Conservation (phyloP, 2,329 filamentous ascomycete genomes). For the Emergomyces orientalis region DNA sequence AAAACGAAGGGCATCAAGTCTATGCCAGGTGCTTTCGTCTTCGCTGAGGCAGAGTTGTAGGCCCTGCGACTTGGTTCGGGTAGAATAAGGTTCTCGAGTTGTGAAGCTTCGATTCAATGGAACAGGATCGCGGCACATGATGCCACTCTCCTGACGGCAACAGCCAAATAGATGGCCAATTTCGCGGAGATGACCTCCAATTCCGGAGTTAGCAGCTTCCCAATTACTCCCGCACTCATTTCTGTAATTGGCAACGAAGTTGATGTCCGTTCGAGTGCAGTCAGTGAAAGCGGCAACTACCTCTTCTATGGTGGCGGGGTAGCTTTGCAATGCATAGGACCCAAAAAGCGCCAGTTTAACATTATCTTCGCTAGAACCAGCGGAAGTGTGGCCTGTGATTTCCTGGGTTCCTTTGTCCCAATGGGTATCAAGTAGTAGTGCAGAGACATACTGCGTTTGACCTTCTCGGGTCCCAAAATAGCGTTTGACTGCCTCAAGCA, state of each 20-base stretch:
- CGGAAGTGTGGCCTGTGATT: conserved; percentile 70
- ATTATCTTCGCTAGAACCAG: conserved; percentile 64
- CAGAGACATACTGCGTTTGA: conserved; percentile 81
- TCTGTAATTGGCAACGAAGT: conserved; percentile 72
- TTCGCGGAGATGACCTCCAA: conserved; percentile 87
- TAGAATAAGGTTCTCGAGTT: conserved; percentile 73
- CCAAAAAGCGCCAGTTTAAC: conserved; percentile 83
- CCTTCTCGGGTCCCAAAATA: conserved; percentile 66
- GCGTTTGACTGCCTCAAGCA: conserved; percentile 64
- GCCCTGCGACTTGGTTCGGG: conserved; percentile 74
- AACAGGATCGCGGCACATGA: conserved; percentile 87
- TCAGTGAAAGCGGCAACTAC: conserved; percentile 82
- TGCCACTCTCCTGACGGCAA: conserved; percentile 77
- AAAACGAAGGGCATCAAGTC: conserved; percentile 80
- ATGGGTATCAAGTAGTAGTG: conserved; percentile 75
- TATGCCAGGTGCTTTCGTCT: conserved; percentile 87
- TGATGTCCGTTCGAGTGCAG: conserved; percentile 78
- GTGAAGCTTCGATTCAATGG: conserved; percentile 75
- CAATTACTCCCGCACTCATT: conserved; percentile 82
- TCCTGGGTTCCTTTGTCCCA: conserved; percentile 67
- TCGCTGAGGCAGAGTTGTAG: conserved; percentile 59
- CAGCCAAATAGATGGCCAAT: conserved; percentile 84
- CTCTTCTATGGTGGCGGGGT: conserved; percentile 80
- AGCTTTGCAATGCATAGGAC: conserved; percentile 84
- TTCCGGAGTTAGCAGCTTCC: conserved; percentile 91